phyloP scores from a whole-genome alignment of 1,284 basidiomycete species.

The Cryptococcus wingfieldii region DNA sequence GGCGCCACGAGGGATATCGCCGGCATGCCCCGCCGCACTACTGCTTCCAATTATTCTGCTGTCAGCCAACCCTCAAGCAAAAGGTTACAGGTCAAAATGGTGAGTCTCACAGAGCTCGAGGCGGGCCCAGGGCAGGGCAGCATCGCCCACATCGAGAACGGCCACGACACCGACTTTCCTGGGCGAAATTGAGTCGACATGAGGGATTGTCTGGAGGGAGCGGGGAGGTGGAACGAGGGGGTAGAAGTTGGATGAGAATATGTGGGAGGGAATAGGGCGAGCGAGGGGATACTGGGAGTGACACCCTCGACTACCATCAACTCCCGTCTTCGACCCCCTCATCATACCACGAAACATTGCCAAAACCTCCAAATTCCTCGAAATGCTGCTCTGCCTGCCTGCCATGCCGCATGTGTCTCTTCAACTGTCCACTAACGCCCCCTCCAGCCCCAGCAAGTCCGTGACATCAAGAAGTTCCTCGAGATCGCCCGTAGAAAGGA shows the following conservation, averaged over 20 bases:
- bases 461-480: conserved; percentile 98
- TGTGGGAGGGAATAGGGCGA: no score
- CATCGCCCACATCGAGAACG: no score
- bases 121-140: no score
- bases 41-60: not conserved
- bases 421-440: conserved; percentile 8
- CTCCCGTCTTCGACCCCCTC: no score
- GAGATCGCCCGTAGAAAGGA: conserved; percentile 81
- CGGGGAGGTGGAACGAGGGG: no score
- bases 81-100: conserved; percentile 21
- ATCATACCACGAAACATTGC: not conserved
- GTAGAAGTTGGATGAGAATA: no score
- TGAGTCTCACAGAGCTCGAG: conserved; percentile 6
- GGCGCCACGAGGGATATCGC: not conserved
- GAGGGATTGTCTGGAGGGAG: no score
- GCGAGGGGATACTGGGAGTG: no score
- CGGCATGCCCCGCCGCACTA: not conserved
- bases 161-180: no score
- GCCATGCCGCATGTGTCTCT: not conserved
- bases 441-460: conserved; percentile 88
- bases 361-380: no score
- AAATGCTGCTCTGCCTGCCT: not conserved
- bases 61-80: not conserved
- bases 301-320: no score
- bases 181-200: no score